These are phyloP conservation scores for Penstemon davidsonii DNA, from an alignment of 257 asterid genomes.

Conservation along the genomic window DNA sequence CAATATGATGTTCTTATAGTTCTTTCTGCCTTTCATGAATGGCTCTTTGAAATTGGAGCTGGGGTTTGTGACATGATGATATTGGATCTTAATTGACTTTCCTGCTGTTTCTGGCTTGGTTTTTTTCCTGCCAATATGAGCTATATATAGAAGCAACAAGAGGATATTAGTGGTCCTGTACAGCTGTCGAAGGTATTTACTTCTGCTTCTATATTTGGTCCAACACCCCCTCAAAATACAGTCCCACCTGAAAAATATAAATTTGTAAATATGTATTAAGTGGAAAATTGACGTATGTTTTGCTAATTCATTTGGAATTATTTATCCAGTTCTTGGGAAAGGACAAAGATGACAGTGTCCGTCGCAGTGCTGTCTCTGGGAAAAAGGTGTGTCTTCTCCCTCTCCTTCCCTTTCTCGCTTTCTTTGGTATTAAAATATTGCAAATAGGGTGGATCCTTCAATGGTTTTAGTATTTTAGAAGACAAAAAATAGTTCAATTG, in stretches of 20 bases:
- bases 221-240: background rate
- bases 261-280: background rate
- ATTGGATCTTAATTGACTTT: conserved; percentile 58
- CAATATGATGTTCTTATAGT: conserved; percentile 53
- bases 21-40: conserved; percentile 66
- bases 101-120: conserved; percentile 61
- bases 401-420: background rate
- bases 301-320: conserved; percentile 26
- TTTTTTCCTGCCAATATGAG: conserved; percentile 78
- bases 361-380: conserved; percentile 97
- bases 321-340: conserved; percentile 72
- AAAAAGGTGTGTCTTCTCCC: conserved; percentile 59
- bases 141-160: conserved; percentile 79
- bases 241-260: background rate
- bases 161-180: conserved; percentile 84
- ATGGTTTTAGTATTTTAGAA: background rate
- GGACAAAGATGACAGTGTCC: conserved; percentile 80
- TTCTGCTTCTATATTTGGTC: background rate
- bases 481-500: background rate
- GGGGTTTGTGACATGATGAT: conserved; percentile 77
- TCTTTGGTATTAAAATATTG: background rate
- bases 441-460: background rate
- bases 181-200: conserved; percentile 81
- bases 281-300: background rate
- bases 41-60: conserved; percentile 99